These are phyloP conservation scores for Leavenworthia alabamica DNA, from an alignment of 345 rosid species.

Conservation along the genomic window DNA sequence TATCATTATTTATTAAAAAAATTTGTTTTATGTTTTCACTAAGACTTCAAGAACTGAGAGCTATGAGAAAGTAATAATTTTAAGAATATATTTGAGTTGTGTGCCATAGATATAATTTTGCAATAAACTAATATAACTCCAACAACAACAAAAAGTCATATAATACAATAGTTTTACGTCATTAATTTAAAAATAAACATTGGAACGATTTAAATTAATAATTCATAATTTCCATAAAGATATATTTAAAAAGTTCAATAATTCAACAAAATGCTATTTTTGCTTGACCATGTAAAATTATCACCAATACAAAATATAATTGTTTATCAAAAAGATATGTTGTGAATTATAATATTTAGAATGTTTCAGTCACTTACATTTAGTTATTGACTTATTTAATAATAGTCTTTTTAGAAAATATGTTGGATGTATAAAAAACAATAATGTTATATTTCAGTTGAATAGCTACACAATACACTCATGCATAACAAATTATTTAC, in stretches of 20 bases:
- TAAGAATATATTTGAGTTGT: slow-evolving; percentile 7
- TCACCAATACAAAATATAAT: not conserved
- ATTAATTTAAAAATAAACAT: not conserved
- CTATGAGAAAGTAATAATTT: not conserved
- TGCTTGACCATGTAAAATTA: not conserved
- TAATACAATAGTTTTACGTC: not conserved
- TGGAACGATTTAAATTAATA: not conserved
- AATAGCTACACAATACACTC: not conserved
- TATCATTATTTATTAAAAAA: not conserved
- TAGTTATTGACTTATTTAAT: not conserved
- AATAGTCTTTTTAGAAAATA: not conserved
- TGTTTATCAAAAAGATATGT: not conserved
- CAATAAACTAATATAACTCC: slow-evolving; percentile 7
- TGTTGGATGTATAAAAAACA: not conserved
- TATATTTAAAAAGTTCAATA: not conserved
- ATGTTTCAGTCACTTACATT: not conserved
- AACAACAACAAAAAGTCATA: slow-evolving; percentile 4
- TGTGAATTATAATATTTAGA: not conserved
- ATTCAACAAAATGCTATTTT: not conserved
- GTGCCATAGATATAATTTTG: slow-evolving; percentile 8
- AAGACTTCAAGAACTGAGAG: not conserved
- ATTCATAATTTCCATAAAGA: not conserved
- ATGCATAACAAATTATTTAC: not conserved
- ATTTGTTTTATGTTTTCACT: not conserved
- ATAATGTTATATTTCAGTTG: not conserved